These are phyloP conservation scores for Arxiozyma slooffiae DNA, from an alignment of 1,139 yeast genomes.

Conservation along the genomic window DNA sequence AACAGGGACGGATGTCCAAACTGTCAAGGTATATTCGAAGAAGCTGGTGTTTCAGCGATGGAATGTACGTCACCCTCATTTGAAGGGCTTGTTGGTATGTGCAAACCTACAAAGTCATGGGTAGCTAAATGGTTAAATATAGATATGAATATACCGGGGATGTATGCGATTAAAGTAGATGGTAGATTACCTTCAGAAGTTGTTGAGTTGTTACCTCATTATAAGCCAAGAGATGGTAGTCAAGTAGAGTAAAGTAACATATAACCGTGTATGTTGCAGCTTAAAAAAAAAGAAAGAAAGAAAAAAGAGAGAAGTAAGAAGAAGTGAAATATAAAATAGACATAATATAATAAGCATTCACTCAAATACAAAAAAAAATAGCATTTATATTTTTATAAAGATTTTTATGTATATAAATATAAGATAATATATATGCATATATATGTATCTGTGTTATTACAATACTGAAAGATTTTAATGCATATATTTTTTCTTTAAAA, in stretches of 20 bases:
- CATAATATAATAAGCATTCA: no score
- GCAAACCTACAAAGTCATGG: constrained; percentile 85
- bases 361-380: no score
- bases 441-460: background rate
- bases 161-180: constrained; percentile 86
- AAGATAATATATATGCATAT: background rate
- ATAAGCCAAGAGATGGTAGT: constrained; percentile 94
- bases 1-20: constrained; percentile 91
- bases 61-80: constrained; percentile 95
- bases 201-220: constrained; percentile 61
- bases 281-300: no score
- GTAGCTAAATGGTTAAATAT: constrained; percentile 95
- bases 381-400: background rate
- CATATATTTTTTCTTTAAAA: background rate
- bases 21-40: constrained; percentile 79
- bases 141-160: constrained; percentile 79
- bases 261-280: background rate
- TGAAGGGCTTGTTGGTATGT: constrained; percentile 89
- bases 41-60: constrained; percentile 73
- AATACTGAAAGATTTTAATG: background rate
- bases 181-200: constrained; percentile 88
- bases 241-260: constrained; percentile 54
- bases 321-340: no score
- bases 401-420: no score
- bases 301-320: background rate